Evolutionary conservation across 306 rosid species (phyloP), one percentile per base, ranked within the genome.

Genomic region (Cucurbita argyrosperma): DNA sequence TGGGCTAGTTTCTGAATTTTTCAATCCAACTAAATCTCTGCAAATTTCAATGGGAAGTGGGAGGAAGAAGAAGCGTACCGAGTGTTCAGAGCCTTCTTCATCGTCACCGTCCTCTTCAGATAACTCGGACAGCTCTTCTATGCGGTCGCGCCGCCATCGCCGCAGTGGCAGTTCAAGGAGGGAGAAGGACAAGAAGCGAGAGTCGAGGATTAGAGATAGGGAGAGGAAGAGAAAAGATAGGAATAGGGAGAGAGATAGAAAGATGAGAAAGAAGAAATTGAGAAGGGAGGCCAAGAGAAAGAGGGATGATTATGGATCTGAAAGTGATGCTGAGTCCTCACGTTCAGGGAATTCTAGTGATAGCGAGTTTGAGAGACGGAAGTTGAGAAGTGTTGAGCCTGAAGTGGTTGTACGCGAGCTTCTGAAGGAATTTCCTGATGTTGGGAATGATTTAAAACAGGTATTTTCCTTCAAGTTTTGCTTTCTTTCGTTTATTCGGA

Each of bases 361-460:
- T 18, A 74, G 65, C 49, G 82, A 72, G 59, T 84, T 78, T 7
- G 88, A 82, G 71, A 66, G 26, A 55, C 79, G 56, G 59, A 74
- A 60, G 79, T 77, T 63, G 47, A 73, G 67, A 81, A 72, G 77
- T 80, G 62, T 78, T 79, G 80, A 84, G 7, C 93, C 97, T 38
- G 80, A 83, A 78, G 63, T 54, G 4, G 83, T 78, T 38, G 55
- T 90, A 35, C 79, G 66, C 8, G 84, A 84, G 39, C 77, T 93
- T 85, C 76, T 90, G 86, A 80, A 37, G 14, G 84, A 85, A 69
- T 93, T 93, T 50, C 97, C 97, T 59, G 83, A 82, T 51, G 91
- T 84, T 57, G 91, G 84, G 76, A 84, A 78, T 77, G 95, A 93
- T 71, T 85, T 93, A 82, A 85, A 80, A 57, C 90, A 81, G 98